A percentile compares a stretch with the other conserved stretches of the same genome.
Conservation (phyloP, 2,329 filamentous ascomycete species). For the Alternaria arborescens region DNA sequence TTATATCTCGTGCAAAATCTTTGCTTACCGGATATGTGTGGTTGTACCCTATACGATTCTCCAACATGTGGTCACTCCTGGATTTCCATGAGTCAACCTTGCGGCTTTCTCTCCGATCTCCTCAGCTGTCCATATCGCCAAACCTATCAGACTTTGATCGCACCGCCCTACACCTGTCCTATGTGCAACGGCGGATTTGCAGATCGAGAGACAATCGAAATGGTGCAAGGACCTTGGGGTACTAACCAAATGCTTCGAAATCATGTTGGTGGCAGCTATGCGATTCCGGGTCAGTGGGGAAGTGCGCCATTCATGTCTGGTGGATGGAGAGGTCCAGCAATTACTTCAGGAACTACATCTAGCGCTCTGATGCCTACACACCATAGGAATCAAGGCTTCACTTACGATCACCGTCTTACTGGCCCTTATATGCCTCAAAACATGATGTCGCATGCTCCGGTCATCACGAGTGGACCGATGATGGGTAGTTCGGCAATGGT, state of each 20-base stretch:
- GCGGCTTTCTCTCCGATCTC: slow-evolving; percentile 52
- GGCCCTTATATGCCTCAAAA: slow-evolving; percentile 26
- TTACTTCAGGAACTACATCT: slow-evolving; percentile 23
- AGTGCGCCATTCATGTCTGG: slow-evolving; percentile 24
- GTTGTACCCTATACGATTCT: slow-evolving; percentile 56
- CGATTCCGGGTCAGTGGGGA: slow-evolving; percentile 39
- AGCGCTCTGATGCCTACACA: slow-evolving; percentile 24
- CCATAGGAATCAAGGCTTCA: slow-evolving; percentile 5
- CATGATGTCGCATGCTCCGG: slow-evolving; percentile 11
- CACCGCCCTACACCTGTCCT: slow-evolving; percentile 40
- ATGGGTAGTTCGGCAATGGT: slow-evolving; percentile 10
- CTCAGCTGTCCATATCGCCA: slow-evolving; percentile 53
- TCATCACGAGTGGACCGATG: slow-evolving; percentile 8
- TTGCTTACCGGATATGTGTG: slow-evolving; percentile 54
- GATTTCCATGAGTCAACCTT: slow-evolving; percentile 58
- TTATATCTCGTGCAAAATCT: background rate
- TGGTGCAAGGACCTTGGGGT: slow-evolving; percentile 45
- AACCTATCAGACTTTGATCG: slow-evolving; percentile 37
- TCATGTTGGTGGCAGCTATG: slow-evolving; percentile 36
- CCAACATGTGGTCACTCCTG: slow-evolving; percentile 59
- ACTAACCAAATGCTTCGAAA: slow-evolving; percentile 44
- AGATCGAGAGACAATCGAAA: slow-evolving; percentile 41
- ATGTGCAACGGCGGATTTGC: slow-evolving; percentile 40
- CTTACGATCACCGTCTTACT: slow-evolving; percentile 31
- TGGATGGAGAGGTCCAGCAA: slow-evolving; percentile 18